Conservation (phyloP, 2,329 filamentous ascomycete genomes). For the Verruconis gallopava region DNA sequence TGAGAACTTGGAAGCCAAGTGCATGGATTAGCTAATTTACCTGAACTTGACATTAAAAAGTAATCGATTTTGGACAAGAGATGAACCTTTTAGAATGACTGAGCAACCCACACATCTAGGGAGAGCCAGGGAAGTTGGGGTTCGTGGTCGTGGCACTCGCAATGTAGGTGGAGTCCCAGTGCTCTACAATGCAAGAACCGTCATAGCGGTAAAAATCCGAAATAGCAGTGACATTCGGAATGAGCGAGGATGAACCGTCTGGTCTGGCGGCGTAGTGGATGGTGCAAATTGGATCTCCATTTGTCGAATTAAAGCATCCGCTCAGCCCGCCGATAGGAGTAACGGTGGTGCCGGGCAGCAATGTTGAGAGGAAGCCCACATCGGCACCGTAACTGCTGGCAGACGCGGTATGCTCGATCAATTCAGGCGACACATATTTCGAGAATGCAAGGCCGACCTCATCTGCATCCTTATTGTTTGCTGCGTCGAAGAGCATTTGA, state of each 20-base stretch:
- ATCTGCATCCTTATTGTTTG: background rate
- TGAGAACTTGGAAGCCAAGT: too few species aligned
- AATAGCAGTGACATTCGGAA: background rate
- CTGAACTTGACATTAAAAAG: too few species aligned
- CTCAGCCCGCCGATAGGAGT: background rate
- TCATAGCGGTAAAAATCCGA: constrained; percentile 1
- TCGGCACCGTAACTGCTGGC: background rate
- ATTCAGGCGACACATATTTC: background rate
- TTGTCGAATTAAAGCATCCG: background rate
- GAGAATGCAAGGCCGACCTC: background rate
- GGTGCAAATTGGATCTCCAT: background rate
- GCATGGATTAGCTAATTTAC: too few species aligned
- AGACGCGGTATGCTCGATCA: background rate
- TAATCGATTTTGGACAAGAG: too few species aligned
- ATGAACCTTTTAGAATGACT: too few species aligned
- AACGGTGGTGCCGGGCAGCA: background rate
- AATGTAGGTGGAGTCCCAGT: background rate
- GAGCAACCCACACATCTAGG: too few species aligned
- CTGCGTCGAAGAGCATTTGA: background rate
- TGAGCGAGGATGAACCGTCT: background rate
- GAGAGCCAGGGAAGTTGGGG: background rate
- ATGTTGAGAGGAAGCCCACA: background rate
- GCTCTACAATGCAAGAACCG: background rate
- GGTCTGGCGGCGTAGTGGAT: background rate
- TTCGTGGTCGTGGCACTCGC: background rate